Base-by-base conservation (phyloP, 495 filamentous ascomycete genomes). In the Podospora pseudocomata region DNA sequence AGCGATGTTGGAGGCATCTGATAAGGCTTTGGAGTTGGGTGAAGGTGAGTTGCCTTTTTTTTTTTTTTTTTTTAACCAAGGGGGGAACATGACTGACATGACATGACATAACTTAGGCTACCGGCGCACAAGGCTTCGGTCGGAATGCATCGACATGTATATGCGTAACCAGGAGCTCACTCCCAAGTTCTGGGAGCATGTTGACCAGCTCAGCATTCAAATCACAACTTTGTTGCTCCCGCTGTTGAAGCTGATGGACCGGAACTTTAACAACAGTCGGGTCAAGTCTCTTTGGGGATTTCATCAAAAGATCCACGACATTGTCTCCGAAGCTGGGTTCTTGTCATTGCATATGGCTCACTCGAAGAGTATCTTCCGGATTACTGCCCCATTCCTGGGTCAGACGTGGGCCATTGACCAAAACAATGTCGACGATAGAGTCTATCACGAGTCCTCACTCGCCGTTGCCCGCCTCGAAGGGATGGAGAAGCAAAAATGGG, bases 301-400 rank as follows among this genome's bases (percentile, higher is more conserved):
- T 7, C 78, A 82, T 67, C 83, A 85, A 69, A 78, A 81, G 13
- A 58, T 84, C 0, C 83, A 86, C 75, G 55, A 77, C 27, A 64
- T 86, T 18, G 67, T 86, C 5, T 75, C 81, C 30, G 72, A 77
- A 49, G 82, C 84, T 0, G 83, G 74, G 1, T 77, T 80, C 67
- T 72, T 84, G 6, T 79, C 80, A 32, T 65, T 86, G 60, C 78
- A 73, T 67, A 81, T 78, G 66, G 76, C 80, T 54, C 65, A 80
- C 63, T 86, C 84, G 0, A 73, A 72, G 6, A 75, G 79, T 59
- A 81, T 85, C 68, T 84, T 85, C 72, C 79, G 78, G 61, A 71
- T 83, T 70, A 65, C 72, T 1, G 75, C 73, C 57, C 75, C 81
- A 0, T 69, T 74, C 2, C 80, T 79, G 6, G 81, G 81, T 44